Base-by-base conservation (phyloP, 75 land plant genomes). In the Cunninghamia lanceolata region DNA sequence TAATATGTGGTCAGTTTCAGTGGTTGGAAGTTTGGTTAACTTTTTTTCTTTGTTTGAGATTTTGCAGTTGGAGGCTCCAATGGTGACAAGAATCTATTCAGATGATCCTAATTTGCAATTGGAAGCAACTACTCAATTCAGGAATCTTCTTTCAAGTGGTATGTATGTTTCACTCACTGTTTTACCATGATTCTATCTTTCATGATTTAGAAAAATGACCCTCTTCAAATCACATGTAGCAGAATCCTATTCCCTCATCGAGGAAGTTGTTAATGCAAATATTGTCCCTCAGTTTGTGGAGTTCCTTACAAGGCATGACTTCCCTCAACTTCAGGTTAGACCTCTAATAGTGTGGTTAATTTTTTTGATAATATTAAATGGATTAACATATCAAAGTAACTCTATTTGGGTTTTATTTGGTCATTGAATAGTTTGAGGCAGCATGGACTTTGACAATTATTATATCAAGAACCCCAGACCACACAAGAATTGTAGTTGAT, bases 111-210 rank as follows among this genome's bases (percentile, higher is more conserved):
- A 54, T 42, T 16, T 90, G 38, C 96, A 95, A 74, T 86, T 94
- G 42, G n/a, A n/a, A n/a, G n/a, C n/a, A n/a, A n/a, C n/a, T n/a
- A n/a, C n/a, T n/a, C n/a, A n/a, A n/a, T n/a, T 96, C 84, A 43
- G 97, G 75, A 94, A 93, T 59, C 91, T 97, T 52, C 91, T 95
- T 0, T 95, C 99, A 2, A 94, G 92, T 47, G 99, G 97, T 97
- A 91, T 54, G 28, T n/a, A 59, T 59, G 6, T 59, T 59, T 17
- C 5, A 32, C 52, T 40, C 0, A 8, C 7, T 46, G 10, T 9
- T 40, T 30, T 43, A 53, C 10, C 11, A 28, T 34, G 13, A 32
- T 73, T 30, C 76, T 32, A 9, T 34, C 14, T 32, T 73, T 4
- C 4, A 1, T 73, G 74, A 0, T 71, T 6, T 9, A 32, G 7